Evolutionary conservation across 768 basidiomycete genomes (phyloP).

Genomic region (Russula dissimulans): DNA sequence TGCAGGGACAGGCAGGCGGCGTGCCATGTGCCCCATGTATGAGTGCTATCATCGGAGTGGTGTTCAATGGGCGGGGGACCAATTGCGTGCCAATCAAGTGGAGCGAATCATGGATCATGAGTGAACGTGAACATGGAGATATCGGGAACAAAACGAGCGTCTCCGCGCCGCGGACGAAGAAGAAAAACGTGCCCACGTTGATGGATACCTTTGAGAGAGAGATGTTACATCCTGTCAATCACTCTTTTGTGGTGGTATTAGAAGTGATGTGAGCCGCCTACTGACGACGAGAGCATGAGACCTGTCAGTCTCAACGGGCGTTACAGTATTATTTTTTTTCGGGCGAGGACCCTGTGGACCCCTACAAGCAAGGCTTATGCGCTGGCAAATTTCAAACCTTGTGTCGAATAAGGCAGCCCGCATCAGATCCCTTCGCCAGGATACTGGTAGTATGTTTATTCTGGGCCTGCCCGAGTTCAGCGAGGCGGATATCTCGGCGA

Average conservation of each 20-base stretch:
- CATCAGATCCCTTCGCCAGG: conserved; percentile 12
- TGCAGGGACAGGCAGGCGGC: background rate
- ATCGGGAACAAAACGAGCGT: conserved; percentile 4
- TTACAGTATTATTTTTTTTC: background rate
- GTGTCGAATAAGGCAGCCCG: conserved; percentile 8
- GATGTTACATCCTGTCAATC: background rate
- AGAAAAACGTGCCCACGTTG: background rate
- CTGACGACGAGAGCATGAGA: background rate
- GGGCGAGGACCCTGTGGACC: conserved; percentile 8
- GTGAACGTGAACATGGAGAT: background rate
- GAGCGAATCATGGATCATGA: background rate
- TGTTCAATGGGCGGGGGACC: background rate
- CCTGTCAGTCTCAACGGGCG: background rate
- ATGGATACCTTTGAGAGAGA: background rate
- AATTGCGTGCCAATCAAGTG: background rate
- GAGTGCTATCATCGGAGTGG: background rate
- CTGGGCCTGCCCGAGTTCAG: background rate
- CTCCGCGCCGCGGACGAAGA: conserved; percentile 12
- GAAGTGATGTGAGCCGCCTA: background rate
- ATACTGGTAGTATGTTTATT: conserved; percentile 11
- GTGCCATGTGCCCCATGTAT: background rate
- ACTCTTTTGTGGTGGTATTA: background rate
- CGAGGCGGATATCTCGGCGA: conserved; percentile 4
- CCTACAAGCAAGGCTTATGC: background rate
- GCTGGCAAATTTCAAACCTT: conserved; percentile 16